Evolutionary conservation across 1,139 yeast species (phyloP).

Genomic region (Lodderomyces orthopsilosis): DNA sequence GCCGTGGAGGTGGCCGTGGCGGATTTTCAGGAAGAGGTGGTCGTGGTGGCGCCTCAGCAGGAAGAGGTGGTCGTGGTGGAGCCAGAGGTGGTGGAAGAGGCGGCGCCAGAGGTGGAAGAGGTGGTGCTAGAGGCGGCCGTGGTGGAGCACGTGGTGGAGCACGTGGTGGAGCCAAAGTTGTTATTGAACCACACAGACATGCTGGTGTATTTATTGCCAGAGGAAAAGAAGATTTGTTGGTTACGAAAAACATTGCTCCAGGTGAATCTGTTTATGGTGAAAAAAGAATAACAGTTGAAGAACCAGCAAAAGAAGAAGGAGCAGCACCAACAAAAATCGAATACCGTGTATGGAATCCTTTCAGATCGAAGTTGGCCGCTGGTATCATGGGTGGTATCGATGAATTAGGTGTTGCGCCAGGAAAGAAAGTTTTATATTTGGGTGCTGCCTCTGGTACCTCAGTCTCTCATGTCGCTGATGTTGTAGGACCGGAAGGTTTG

Average conservation of each 20-base stretch:
- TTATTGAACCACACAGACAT: constrained; percentile 97
- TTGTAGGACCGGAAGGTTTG: constrained; percentile 98
- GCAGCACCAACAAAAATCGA: constrained; percentile 92
- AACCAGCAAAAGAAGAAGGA: constrained; percentile 82
- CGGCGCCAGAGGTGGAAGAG: constrained; percentile 42
- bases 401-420: constrained; percentile 95
- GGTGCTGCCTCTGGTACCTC: constrained; percentile 99
- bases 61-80: constrained; percentile 40
- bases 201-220: constrained; percentile 98
- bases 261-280: constrained; percentile 99
- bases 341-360: constrained; percentile 99
- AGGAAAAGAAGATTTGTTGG: constrained; percentile 98
- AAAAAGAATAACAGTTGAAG: constrained; percentile 92
- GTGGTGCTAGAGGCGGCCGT: constrained; percentile 61
- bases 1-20: constrained; percentile 33
- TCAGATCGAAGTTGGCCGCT: constrained; percentile 99
- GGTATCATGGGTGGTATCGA: constrained; percentile 99
- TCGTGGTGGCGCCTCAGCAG: constrained; percentile 38
- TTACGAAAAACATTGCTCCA: constrained; percentile 95
- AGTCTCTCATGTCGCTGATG: constrained; percentile 96
- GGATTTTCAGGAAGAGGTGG: constrained; percentile 49
- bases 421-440: constrained; percentile 92
- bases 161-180: constrained; percentile 87
- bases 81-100: constrained; percentile 40
- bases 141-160: constrained; percentile 83